A percentile compares a stretch with the other conserved stretches of the same genome.
Conservation (phyloP, 2,329 filamentous ascomycete species). For the Stagonosporopsis chrysanthemi region DNA sequence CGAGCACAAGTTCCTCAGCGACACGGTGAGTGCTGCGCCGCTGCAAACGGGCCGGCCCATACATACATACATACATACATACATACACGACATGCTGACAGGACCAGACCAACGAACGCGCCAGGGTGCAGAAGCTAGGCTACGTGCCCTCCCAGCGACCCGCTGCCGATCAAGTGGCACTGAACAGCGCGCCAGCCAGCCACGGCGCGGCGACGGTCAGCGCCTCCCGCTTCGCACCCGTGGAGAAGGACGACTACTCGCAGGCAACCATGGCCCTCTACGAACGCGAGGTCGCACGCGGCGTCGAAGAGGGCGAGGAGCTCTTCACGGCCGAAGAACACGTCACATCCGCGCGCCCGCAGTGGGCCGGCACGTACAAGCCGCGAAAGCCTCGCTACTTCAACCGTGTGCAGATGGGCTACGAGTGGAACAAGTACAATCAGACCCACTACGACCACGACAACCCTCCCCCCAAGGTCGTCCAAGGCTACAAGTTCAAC, state of each 20-base stretch:
- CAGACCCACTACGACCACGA: conserved; percentile 99
- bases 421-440: conserved; percentile 99
- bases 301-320: conserved; percentile 92
- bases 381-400: conserved; percentile 96
- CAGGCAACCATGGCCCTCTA: conserved; percentile 88
- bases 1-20: conserved; percentile 65
- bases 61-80: too few relatives aligned
- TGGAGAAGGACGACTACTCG: conserved; percentile 79
- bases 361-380: conserved; percentile 84
- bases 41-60: background rate
- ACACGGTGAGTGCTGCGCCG: conserved; percentile 55
- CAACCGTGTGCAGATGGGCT: conserved; percentile 98
- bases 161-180: conserved; percentile 35
- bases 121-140: conserved; percentile 69
- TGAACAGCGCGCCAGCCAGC: conserved; percentile 42
- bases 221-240: conserved; percentile 72
- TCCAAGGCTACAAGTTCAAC: conserved; percentile 99
- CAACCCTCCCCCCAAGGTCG: conserved; percentile 95
- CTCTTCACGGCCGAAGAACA: conserved; percentile 91
- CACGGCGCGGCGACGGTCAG: conserved; percentile 59
- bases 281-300: conserved; percentile 89
- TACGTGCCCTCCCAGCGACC: conserved; percentile 69
- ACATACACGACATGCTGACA: conserved; percentile 8
- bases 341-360: conserved; percentile 70
- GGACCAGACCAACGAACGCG: conserved; percentile 61